phyloP scores from a whole-genome alignment of 495 filamentous ascomycete genomes.

The Penicillium argentinense region DNA sequence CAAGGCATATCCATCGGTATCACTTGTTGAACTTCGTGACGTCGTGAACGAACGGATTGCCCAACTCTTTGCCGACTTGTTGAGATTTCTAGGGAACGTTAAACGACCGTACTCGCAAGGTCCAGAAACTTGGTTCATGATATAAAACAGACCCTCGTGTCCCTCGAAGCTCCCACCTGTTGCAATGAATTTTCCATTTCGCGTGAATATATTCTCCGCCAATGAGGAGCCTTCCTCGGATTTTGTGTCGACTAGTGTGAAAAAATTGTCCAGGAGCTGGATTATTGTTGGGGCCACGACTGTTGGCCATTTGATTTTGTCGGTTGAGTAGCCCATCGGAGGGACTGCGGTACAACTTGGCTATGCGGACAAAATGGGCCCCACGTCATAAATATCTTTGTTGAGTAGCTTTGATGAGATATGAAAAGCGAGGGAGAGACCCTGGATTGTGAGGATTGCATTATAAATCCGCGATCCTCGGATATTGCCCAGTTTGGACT shows the following conservation, averaged over 20 bases:
- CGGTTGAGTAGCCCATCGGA: not conserved
- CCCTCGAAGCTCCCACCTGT: not conserved
- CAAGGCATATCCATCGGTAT: not conserved
- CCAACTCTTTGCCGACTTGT: not conserved
- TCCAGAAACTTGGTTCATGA: too few species aligned
- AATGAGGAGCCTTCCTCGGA: not conserved
- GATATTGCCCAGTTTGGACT: not conserved
- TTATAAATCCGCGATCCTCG: not conserved
- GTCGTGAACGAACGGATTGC: not conserved
- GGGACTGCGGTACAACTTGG: not conserved
- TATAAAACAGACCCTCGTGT: not conserved
- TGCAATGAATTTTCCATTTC: not conserved
- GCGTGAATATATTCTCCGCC: not conserved
- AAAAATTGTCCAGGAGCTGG: not conserved
- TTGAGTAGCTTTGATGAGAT: too few species aligned
- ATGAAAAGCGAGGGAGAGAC: too few species aligned
- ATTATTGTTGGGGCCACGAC: not conserved
- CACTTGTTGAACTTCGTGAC: not conserved
- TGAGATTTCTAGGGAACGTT: not conserved
- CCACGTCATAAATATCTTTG: too few species aligned
- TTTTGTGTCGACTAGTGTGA: not conserved
- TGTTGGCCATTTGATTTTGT: not conserved
- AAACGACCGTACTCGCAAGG: too few species aligned
- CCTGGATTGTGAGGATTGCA: too few species aligned
- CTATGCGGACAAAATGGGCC: too few species aligned